A percentile compares a stretch with the other conserved stretches of the same genome.
phyloP scores from a whole-genome alignment of 2,329 filamentous ascomycete genomes.

The Aspergillus pseudoviridinutans region DNA sequence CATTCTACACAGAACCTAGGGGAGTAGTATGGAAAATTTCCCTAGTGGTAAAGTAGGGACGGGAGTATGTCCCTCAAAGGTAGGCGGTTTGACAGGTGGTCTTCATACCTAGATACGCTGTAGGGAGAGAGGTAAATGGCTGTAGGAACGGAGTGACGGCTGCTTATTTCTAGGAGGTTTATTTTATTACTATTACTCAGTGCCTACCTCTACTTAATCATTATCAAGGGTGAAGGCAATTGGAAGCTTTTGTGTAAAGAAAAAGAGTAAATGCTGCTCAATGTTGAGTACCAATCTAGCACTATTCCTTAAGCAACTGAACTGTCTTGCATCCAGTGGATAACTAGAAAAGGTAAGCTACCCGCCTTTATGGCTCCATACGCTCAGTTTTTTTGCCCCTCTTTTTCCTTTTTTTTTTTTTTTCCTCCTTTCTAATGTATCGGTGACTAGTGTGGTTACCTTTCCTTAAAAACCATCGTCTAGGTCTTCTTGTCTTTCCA shows the following conservation, averaged over 20 bases:
- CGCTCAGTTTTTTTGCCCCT: constrained; percentile 1
- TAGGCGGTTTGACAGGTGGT: background rate
- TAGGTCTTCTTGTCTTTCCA: constrained; percentile 2
- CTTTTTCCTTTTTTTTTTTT: constrained; percentile 6
- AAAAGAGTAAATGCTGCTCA: background rate
- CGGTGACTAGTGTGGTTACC: background rate
- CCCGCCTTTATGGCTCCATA: background rate
- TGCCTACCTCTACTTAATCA: too few species aligned
- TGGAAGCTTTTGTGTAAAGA: background rate
- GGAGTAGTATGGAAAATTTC: background rate
- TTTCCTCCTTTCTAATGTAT: background rate
- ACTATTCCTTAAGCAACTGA: background rate
- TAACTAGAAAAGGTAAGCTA: background rate
- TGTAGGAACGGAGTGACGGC: background rate
- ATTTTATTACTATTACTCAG: too few species aligned
- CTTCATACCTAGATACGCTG: background rate
- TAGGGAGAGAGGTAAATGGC: background rate
- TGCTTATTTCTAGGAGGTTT: background rate
- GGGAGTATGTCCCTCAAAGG: background rate
- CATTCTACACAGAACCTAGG: background rate
- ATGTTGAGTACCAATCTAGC: too few species aligned
- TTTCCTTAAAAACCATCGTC: background rate
- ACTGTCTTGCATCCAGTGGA: background rate
- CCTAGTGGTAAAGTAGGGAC: background rate
- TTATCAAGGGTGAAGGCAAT: background rate